Base-by-base conservation (phyloP, 108 stramenopile genomes). In the Craspedostauros australis region DNA sequence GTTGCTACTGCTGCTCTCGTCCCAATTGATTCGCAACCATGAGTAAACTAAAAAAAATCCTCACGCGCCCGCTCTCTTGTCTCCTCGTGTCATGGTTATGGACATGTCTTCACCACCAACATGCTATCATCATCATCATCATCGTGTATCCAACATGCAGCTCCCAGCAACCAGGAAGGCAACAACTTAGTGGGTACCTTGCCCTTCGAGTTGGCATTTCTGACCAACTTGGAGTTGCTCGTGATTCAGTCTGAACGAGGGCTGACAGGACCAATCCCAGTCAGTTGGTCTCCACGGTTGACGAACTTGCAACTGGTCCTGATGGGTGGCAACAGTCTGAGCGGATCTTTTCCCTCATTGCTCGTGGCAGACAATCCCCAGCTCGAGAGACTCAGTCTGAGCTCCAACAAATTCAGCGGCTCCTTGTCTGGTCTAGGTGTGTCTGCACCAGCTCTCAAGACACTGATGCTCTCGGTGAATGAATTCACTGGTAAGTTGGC, bases 181-280 rank as follows among this genome's bases (percentile, higher is more conserved):
- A 68, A 60, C 34, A 45, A 58, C 21, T 12, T 68, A 22, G 27
- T 20, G 34, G 67, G 67, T 8, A 46, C 67, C 11, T 28, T 68
- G 24, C 67, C 67, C 3, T 43, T 37, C 49, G 67, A 68, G 34
- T 1, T 68, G 11, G 29, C 45, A 4, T 28, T 68, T 0, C 23
- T 68, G 1, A 28, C 67, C 4, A 31, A 50, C 31, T 38, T 60
- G 42, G 2, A 30, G 3, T 31, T 62, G 18, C 22, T 70, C 12
- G 40, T 47, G 0, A 15, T 70, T 25, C n/a, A n/a, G n/a, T 45
- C 62, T 0, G 34, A 29, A 26, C 28, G 58, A 18, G 30, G 14
- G 5, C 23, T 70, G 4, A 25, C 30, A 2, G 69, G 69, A 15
- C 29, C 62, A 20, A 57, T 70, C 25, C 69, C 69, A 1, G 32